Evolutionary conservation across 2,329 filamentous ascomycete species (phyloP).

Genomic region (Coniochaeta prunicola): DNA sequence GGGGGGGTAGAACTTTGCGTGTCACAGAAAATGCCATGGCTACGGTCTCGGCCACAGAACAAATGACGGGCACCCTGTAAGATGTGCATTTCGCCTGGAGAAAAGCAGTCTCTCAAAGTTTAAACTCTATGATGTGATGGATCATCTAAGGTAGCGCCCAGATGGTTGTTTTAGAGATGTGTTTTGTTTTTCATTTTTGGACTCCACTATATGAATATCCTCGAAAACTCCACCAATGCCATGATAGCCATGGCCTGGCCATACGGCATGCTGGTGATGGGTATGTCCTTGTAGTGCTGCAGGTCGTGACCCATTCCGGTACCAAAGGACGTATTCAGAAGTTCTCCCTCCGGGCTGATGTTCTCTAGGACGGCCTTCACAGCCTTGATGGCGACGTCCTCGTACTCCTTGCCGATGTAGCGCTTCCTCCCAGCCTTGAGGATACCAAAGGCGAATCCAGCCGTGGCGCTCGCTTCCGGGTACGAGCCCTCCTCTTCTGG

Average conservation of each 20-base stretch:
- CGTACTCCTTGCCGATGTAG: constrained; percentile 58
- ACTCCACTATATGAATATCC: constrained; percentile 37
- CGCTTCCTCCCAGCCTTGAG: constrained; percentile 65
- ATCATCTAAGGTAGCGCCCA: neutral
- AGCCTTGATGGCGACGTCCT: constrained; percentile 55
- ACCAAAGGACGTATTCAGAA: constrained; percentile 69
- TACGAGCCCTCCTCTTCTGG: constrained; percentile 62
- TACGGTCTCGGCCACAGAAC: no score
- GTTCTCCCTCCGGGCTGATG: constrained; percentile 60
- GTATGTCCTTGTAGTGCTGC: constrained; percentile 72
- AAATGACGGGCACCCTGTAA: neutral
- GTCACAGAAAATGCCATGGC: no score
- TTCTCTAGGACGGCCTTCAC: constrained; percentile 59
- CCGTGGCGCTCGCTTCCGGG: constrained; percentile 68
- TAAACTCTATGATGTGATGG: neutral
- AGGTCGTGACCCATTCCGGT: constrained; percentile 68
- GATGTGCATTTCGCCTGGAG: no score
- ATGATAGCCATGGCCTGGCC: constrained; percentile 82
- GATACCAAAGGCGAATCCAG: constrained; percentile 74
- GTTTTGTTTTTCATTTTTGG: neutral
- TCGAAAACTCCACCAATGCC: constrained; percentile 66
- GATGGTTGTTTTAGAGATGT: neutral
- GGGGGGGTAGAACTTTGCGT: no score
- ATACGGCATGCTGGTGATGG: constrained; percentile 74
- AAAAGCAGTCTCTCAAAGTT: no score